Base-by-base conservation (phyloP, 805 yeast species). In the Kazachstania psychrophila region DNA sequence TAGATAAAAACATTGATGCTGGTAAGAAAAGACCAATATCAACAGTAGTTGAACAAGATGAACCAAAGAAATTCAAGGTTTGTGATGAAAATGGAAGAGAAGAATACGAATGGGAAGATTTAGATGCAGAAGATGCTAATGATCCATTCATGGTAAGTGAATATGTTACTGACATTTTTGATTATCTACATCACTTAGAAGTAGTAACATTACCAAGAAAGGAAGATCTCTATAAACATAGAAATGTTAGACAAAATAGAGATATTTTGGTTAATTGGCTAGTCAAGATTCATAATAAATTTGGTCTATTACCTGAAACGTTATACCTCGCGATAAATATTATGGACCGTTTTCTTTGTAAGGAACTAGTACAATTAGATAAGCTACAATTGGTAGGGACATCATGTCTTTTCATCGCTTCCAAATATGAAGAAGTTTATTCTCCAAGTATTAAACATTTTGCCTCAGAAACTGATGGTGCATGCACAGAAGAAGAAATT, bases 141-240 rank as follows among this genome's bases (percentile, higher is more conserved):
- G 94, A 82, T 58, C 89, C 89, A 15, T 62, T 84, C 43, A 88
- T 89, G 96, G 96, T 84, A 23, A 75, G 87, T 43, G 98, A 89
- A 64, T 89, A 88, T 59, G 95, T 83, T 38, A 73, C 66, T 43
- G 96, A 86, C 42, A 88, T 89, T 39, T 88, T 85, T 60, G 79
- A 74, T 22, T 86, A 83, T 59, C 64, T 88, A 49, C 77, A 79
- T 56, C 77, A 70, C 51, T 66, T 79, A 41, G 95, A 87, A 62
- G 60, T 69, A 31, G 70, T 73, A 51, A 84, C 89, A 32, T 64
- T 84, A 51, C 95, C 87, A 14, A 52, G 60, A 28, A 60, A 65
- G 19, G 60, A 60, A 33, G 61, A 62, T 34, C 44, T 65, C 15
- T 49, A 53, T 28, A 62, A 60, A 61, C 67, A 61, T 51, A 46